A percentile compares a stretch with the other conserved stretches of the same genome.
These are phyloP conservation scores for Ceratorhiza oryzae-sativae DNA, from an alignment of 1,284 basidiomycete genomes.

Conservation along the genomic window DNA sequence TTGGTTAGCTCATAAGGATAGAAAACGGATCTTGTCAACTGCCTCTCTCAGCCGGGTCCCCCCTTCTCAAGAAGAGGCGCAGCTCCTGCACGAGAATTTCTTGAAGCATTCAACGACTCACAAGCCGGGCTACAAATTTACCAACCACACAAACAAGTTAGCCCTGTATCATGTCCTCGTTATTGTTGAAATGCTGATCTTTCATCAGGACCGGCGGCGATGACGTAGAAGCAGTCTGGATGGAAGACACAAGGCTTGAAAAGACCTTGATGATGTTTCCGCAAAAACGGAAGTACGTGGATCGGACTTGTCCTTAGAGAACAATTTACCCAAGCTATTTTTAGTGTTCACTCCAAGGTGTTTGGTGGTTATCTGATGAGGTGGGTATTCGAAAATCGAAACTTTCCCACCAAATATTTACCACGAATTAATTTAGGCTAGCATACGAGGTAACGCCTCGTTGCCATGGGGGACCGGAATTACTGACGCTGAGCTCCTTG, in stretches of 20 bases:
- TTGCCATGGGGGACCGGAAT: background rate
- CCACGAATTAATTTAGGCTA: conserved; percentile 51
- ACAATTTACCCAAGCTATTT: background rate
- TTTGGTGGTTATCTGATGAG: conserved; percentile 63
- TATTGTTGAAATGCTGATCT: background rate
- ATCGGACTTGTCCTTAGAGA: background rate
- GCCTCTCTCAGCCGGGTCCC: conserved; percentile 73
- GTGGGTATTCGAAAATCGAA: background rate
- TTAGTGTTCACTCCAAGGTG: conserved; percentile 78
- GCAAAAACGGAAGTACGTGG: conserved; percentile 77
- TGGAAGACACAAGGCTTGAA: conserved; percentile 69
- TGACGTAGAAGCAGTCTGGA: conserved; percentile 63
- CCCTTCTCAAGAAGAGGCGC: conserved; percentile 71
- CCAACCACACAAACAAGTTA: background rate
- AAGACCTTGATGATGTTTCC: conserved; percentile 84
- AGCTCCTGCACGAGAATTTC: conserved; percentile 71
- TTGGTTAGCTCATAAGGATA: conserved; percentile 59
- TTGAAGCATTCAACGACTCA: conserved; percentile 60
- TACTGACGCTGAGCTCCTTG: background rate
- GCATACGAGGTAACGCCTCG: conserved; percentile 72
- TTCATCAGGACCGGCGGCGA: conserved; percentile 28
- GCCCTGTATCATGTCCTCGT: background rate
- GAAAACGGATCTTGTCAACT: conserved; percentile 60
- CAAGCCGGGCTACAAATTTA: conserved; percentile 46
- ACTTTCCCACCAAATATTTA: conserved; percentile 8